phyloP scores from a whole-genome alignment of 352 stramenopile genomes.

The Pythium scleroteichum region DNA sequence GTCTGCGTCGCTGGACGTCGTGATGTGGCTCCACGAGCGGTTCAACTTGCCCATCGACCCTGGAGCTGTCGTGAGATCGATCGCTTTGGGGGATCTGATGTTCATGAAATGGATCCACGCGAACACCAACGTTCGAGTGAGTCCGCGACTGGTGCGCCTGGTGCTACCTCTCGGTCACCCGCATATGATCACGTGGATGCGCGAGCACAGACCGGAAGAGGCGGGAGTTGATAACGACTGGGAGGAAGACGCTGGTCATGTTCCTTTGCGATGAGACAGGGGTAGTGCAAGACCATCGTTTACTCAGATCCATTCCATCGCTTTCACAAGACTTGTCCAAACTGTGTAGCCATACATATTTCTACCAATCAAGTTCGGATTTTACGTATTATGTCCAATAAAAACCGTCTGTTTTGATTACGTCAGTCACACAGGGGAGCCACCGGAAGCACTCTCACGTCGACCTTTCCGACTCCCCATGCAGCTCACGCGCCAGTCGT shows the following conservation, averaged over 20 bases:
- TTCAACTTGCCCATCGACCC: conserved; percentile 5
- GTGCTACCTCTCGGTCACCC: conserved; percentile 22
- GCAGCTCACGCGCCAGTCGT: conserved; percentile 18
- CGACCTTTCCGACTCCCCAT: conserved; percentile 11
- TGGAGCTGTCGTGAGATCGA: conserved; percentile 2
- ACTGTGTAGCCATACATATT: neutral
- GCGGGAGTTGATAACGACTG: neutral
- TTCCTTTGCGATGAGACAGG: conserved; percentile 1
- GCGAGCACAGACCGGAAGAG: conserved; percentile 11
- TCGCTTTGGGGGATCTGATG: conserved; percentile 15
- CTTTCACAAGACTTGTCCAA: no score
- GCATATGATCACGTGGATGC: conserved; percentile 25
- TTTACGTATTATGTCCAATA: conserved; percentile 11
- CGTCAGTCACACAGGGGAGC: neutral
- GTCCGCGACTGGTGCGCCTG: conserved; percentile 10
- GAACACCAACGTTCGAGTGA: conserved; percentile 6
- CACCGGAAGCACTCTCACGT: neutral
- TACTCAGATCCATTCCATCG: no score
- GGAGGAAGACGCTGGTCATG: conserved; percentile 6
- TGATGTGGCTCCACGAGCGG: conserved; percentile 16
- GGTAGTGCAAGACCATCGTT: no score
- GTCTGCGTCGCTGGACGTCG: conserved; percentile 1
- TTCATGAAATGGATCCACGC: conserved; percentile 21
- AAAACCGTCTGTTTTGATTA: conserved; percentile 7
- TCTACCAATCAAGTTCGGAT: conserved; percentile 4